Conservation (phyloP, 148 eudicot species). For the Cornus florida region DNA sequence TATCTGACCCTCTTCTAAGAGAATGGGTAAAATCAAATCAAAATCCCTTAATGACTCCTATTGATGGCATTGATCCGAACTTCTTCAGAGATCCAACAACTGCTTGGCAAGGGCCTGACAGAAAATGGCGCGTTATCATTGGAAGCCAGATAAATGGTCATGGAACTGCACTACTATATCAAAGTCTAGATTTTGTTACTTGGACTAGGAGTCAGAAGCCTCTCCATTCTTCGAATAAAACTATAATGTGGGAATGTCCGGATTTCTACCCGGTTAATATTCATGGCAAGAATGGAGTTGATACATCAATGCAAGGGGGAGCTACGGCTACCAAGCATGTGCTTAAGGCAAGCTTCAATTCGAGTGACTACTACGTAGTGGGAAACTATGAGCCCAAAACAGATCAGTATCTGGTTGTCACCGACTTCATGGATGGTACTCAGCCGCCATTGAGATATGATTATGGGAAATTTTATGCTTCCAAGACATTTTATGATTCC, state of each 20-base stretch:
- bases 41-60: constrained; percentile 37
- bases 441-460: constrained; percentile 21
- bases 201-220: constrained; percentile 19
- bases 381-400: constrained; percentile 16
- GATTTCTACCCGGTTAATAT: constrained; percentile 23
- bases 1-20: constrained; percentile 49
- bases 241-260: constrained; percentile 35
- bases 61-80: constrained; percentile 10
- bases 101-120: constrained; percentile 37
- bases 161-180: constrained; percentile 23
- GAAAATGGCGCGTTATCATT: constrained; percentile 20
- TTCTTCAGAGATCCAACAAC: constrained; percentile 42
- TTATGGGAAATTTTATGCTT: constrained; percentile 30
- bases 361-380: constrained; percentile 11
- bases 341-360: constrained; percentile 19
- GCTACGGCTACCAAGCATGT: constrained; percentile 11
- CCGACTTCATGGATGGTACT: not conserved
- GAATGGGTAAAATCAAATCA: constrained; percentile 46
- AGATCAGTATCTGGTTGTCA: constrained; percentile 12
- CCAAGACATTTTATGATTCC: constrained; percentile 27
- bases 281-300: constrained; percentile 6
- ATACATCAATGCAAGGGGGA: not conserved
- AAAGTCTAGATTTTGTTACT: constrained; percentile 24
- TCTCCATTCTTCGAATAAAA: constrained; percentile 20
- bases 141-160: constrained; percentile 19